Evolutionary conservation across 305 asterid genomes (phyloP).

Genomic region (Petunia hybrid): DNA sequence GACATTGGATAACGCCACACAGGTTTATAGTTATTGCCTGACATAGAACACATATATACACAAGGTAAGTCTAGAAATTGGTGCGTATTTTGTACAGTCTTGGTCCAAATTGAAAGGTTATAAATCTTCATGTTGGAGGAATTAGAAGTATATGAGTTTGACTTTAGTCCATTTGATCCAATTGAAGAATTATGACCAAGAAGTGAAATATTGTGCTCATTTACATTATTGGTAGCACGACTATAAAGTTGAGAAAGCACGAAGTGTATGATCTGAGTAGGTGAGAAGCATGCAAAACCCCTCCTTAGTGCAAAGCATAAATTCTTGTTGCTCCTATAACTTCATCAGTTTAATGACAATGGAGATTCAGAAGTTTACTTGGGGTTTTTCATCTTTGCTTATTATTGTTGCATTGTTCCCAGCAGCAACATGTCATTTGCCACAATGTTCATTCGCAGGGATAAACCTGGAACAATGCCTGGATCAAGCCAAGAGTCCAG

Average conservation of each 20-base stretch:
- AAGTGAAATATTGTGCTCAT: too few relatives aligned
- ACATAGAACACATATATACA: not conserved
- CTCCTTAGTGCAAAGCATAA: too few relatives aligned
- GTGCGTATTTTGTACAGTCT: too few relatives aligned
- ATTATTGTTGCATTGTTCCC: not conserved
- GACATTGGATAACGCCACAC: slow-evolving; percentile 98
- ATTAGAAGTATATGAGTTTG: not conserved
- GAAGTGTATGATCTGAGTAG: too few relatives aligned
- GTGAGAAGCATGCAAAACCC: too few relatives aligned
- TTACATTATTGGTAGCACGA: too few relatives aligned
- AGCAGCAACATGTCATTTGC: slow-evolving; percentile 6
- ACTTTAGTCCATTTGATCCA: too few relatives aligned
- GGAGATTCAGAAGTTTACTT: not conserved
- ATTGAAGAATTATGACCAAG: too few relatives aligned
- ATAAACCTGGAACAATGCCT: slow-evolving; percentile 12
- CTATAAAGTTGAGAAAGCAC: too few relatives aligned
- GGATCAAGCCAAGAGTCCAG: slow-evolving; percentile 2
- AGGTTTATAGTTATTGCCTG: slow-evolving; percentile 92
- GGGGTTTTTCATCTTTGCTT: not conserved
- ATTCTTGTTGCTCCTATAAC: too few relatives aligned
- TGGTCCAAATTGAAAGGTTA: too few relatives aligned
- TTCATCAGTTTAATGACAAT: not conserved
- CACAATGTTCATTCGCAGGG: slow-evolving; percentile 12
- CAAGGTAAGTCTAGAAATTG: not conserved
- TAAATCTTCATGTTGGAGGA: too few relatives aligned